Evolutionary conservation across 805 yeast genomes (phyloP).

Genomic region (Jamesozyma lodderae): DNA sequence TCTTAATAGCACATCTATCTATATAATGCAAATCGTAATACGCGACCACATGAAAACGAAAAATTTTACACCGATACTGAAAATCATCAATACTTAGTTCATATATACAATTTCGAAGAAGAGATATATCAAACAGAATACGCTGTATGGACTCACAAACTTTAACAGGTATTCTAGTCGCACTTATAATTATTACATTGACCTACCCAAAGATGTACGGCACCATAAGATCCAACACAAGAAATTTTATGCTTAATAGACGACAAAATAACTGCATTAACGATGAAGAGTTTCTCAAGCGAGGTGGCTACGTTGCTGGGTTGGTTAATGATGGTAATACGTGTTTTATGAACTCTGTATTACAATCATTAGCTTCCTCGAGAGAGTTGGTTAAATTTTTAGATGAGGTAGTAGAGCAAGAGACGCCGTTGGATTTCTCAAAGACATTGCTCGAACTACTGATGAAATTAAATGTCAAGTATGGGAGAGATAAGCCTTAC

Average conservation of each 20-base stretch:
- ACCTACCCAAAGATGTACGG: conserved; percentile 3
- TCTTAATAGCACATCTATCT: neutral
- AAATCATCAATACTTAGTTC: too few relatives aligned
- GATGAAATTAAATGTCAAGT: conserved; percentile 44
- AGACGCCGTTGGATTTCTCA: conserved; percentile 37
- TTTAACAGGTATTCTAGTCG: neutral
- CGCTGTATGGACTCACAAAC: conserved; percentile 2
- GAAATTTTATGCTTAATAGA: neutral
- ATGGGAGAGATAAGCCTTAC: conserved; percentile 45
- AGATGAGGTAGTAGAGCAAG: conserved; percentile 32
- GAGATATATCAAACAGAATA: neutral
- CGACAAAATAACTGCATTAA: neutral
- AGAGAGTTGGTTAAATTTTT: conserved; percentile 49
- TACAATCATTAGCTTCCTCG: conserved; percentile 76
- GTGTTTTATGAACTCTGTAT: conserved; percentile 86
- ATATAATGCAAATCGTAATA: too few relatives aligned
- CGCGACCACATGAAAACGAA: too few relatives aligned
- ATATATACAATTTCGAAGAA: too few relatives aligned
- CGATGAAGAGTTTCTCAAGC: conserved; percentile 30
- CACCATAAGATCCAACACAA: neutral
- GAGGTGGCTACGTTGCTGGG: conserved; percentile 78
- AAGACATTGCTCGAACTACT: conserved; percentile 44
- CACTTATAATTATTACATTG: conserved; percentile 1
- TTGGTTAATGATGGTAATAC: conserved; percentile 86
- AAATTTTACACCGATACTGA: too few relatives aligned